These are phyloP conservation scores for Dioszegia aurantiaca DNA, from an alignment of 768 basidiomycete genomes.

Conservation along the genomic window DNA sequence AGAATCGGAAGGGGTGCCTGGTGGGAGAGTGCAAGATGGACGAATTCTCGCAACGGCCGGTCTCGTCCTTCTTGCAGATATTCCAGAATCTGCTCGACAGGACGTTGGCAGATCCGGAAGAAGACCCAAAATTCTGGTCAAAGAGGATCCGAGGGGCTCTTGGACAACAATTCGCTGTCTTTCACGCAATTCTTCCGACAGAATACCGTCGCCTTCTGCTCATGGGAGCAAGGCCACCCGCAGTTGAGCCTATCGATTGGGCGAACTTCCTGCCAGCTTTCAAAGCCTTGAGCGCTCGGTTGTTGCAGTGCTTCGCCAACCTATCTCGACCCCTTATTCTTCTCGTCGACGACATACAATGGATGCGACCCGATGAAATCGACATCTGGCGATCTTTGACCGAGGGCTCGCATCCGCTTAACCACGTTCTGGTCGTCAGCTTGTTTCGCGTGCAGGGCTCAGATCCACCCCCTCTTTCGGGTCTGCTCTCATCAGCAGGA, in stretches of 20 bases:
- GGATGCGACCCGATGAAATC: slow-evolving; percentile 29
- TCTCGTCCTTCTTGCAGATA: slow-evolving; percentile 52
- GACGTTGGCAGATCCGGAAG: slow-evolving; percentile 41
- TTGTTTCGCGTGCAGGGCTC: slow-evolving; percentile 23
- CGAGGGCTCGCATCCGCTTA: slow-evolving; percentile 23
- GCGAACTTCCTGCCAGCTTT: slow-evolving; percentile 26
- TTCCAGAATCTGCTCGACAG: slow-evolving; percentile 39
- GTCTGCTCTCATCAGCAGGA: slow-evolving; percentile 16
- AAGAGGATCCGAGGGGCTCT: slow-evolving; percentile 31
- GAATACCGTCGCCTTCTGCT: slow-evolving; percentile 28
- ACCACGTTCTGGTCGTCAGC: slow-evolving; percentile 25
- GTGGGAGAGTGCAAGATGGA: slow-evolving; percentile 60
- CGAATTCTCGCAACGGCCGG: slow-evolving; percentile 64
- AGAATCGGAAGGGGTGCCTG: slow-evolving; percentile 9
- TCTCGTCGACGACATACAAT: slow-evolving; percentile 43
- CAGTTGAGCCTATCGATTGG: slow-evolving; percentile 21
- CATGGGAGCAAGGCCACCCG: neutral
- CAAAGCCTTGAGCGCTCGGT: slow-evolving; percentile 17
- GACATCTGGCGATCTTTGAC: slow-evolving; percentile 26
- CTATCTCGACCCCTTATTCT: slow-evolving; percentile 27
- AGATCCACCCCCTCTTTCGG: slow-evolving; percentile 1
- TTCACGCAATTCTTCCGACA: slow-evolving; percentile 27
- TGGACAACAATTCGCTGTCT: slow-evolving; percentile 28
- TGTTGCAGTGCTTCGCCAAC: slow-evolving; percentile 37
- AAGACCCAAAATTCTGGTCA: slow-evolving; percentile 33